Conservation (phyloP, 108 stramenopile species). For the Bacterosira constricta region DNA sequence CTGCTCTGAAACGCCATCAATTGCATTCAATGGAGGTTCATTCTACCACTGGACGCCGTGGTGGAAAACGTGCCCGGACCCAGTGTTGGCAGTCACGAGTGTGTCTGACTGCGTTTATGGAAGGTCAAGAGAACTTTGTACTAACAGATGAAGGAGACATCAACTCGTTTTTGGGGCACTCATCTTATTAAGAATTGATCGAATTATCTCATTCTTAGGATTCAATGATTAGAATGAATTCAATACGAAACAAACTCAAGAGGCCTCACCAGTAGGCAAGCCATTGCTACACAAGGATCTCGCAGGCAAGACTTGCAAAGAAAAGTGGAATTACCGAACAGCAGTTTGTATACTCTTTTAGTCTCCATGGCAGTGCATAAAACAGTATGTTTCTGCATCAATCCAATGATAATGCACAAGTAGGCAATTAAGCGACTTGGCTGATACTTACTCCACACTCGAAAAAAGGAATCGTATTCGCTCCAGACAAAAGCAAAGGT, state of each 20-base stretch:
- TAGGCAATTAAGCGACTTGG: constrained; percentile 52
- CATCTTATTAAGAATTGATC: constrained; percentile 23
- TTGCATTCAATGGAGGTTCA: too few relatives aligned
- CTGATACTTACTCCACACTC: constrained; percentile 47
- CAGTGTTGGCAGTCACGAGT: too few relatives aligned
- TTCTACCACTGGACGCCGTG: too few relatives aligned
- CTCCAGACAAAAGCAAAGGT: constrained; percentile 11
- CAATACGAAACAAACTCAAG: constrained; percentile 1
- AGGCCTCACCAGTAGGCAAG: constrained; percentile 7
- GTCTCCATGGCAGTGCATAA: constrained; percentile 51
- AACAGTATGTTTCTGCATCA: constrained; percentile 37
- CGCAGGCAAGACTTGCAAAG: constrained; percentile 30
- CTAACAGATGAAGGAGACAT: constrained; percentile 29
- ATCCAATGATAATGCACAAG: constrained; percentile 49
- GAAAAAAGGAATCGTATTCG: constrained; percentile 47
- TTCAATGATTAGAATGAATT: neutral
- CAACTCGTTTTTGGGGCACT: constrained; percentile 19
- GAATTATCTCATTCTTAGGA: constrained; percentile 6
- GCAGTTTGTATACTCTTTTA: constrained; percentile 55
- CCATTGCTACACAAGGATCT: constrained; percentile 36
- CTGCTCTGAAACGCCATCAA: too few relatives aligned
- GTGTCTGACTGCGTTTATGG: too few relatives aligned
- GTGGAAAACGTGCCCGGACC: too few relatives aligned
- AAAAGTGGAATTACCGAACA: constrained; percentile 44
- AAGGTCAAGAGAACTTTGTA: constrained; percentile 28